Percentiles rank a stretch among this genome's conserved stretches.
These are phyloP conservation scores for Piper longum DNA, from an alignment of 164 flowering plant genomes.

Conservation along the genomic window DNA sequence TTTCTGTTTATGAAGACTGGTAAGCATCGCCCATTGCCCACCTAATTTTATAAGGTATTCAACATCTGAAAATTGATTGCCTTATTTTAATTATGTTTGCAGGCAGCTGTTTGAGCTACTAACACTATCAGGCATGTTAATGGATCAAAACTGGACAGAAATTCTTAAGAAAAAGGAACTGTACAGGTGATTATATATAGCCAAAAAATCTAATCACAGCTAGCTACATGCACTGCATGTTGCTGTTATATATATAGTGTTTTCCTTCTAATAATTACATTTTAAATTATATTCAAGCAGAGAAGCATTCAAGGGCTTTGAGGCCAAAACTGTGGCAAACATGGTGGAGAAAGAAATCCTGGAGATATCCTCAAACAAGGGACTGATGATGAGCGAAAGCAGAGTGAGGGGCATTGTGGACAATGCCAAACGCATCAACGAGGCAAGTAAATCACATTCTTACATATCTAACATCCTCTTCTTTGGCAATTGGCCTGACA, in stretches of 20 bases:
- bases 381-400: conserved; percentile 44
- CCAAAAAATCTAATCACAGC: not conserved
- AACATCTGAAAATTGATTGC: not conserved
- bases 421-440: conserved; percentile 66
- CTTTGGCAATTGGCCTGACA: not conserved
- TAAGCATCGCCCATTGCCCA: conserved; percentile 14
- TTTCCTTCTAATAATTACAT: not conserved
- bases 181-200: conserved; percentile 30
- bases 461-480: not conserved
- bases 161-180: conserved; percentile 48
- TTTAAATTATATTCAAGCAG: conserved; percentile 16
- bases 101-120: conserved; percentile 83
- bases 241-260: too few species aligned
- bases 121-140: conserved; percentile 70
- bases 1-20: conserved; percentile 82
- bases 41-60: not conserved
- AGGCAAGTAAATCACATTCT: conserved; percentile 30
- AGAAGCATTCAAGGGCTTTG: conserved; percentile 52
- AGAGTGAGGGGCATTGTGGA: conserved; percentile 72
- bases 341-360: conserved; percentile 62
- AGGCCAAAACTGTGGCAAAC: conserved; percentile 45
- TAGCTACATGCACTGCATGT: not conserved
- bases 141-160: conserved; percentile 81
- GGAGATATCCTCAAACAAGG: conserved; percentile 46
- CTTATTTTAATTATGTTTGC: conserved; percentile 5